These are phyloP conservation scores for Fomes fomentarius DNA, from an alignment of 1,284 basidiomycete species.

Conservation along the genomic window DNA sequence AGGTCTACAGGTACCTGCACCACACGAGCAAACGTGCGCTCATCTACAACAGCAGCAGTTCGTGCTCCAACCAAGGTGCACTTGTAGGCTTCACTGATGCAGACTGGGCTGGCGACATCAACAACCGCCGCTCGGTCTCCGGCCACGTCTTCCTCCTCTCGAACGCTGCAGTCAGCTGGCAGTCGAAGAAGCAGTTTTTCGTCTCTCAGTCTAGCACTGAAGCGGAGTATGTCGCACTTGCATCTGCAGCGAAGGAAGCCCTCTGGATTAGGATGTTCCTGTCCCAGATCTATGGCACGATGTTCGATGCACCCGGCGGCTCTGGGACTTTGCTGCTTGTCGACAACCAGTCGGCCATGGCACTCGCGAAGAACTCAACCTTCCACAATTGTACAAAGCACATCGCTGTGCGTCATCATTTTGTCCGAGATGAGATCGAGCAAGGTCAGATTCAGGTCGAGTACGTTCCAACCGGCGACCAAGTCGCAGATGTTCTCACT, in stretches of 20 bases:
- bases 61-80: conserved; percentile 1
- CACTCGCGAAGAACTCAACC: conserved; percentile 13
- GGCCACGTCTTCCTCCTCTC: conserved; percentile 8
- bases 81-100: conserved; percentile 31
- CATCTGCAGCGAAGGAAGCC: conserved; percentile 10
- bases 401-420: conserved; percentile 17
- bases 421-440: conserved; percentile 17
- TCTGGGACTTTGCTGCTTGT: not conserved
- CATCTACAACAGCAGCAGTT: not conserved
- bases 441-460: conserved; percentile 1
- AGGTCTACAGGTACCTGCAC: conserved; percentile 11
- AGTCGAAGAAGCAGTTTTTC: conserved; percentile 29
- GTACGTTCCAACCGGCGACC: conserved; percentile 1
- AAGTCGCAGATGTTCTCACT: conserved; percentile 24
- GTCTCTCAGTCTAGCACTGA: conserved; percentile 32
- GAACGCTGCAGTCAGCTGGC: conserved; percentile 30
- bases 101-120: conserved; percentile 30
- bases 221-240: conserved; percentile 26
- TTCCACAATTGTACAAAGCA: conserved; percentile 20
- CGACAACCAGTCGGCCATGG: conserved; percentile 21
- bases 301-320: not conserved
- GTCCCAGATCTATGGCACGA: conserved; percentile 1
- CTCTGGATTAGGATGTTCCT: conserved; percentile 15
- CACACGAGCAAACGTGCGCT: not conserved
- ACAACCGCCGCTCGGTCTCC: conserved; percentile 19